Evolutionary conservation across 208 protist species (phyloP).

Genomic region (Angomonas deanei): DNA sequence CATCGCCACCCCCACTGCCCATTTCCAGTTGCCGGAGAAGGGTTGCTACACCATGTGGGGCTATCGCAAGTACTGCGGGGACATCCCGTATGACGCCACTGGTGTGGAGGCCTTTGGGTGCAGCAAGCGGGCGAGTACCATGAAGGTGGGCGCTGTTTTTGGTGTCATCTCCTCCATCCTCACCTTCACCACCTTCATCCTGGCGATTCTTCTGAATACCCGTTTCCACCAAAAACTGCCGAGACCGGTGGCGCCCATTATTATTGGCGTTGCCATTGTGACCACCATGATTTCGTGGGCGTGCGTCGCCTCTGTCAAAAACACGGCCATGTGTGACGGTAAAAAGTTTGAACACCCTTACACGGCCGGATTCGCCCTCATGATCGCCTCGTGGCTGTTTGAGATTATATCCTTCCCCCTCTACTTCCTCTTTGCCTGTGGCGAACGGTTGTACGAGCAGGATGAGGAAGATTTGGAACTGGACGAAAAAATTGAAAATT

Average conservation of each 20-base stretch:
- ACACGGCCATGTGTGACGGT: conserved; percentile 7
- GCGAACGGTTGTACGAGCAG: conserved; percentile 7
- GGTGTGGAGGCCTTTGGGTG: conserved; percentile 17
- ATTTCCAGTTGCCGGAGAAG: conserved; percentile 4
- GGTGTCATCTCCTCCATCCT: conserved; percentile 14
- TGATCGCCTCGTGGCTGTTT: conserved; percentile 16
- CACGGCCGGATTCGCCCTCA: conserved; percentile 18
- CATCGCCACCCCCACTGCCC: conserved; percentile 15
- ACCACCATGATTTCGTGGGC: conserved; percentile 11
- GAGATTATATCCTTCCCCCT: conserved; percentile 8
- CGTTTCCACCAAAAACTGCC: background rate
- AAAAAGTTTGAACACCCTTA: conserved; percentile 9
- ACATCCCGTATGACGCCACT: conserved; percentile 12
- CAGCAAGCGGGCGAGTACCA: conserved; percentile 11
- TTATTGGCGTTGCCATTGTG: background rate
- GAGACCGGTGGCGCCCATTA: conserved; percentile 2
- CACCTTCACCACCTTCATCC: conserved; percentile 3
- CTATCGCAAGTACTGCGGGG: conserved; percentile 13
- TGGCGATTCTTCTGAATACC: conserved; percentile 15
- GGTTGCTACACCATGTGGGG: conserved; percentile 25
- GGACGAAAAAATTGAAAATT: conserved; percentile 10
- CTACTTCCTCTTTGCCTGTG: conserved; percentile 12
- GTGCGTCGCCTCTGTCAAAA: conserved; percentile 12
- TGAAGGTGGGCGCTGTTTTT: conserved; percentile 11
- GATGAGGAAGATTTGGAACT: background rate